Conservation (phyloP, 441 rosid genomes). For the Cnidoscolus chayamansa region DNA sequence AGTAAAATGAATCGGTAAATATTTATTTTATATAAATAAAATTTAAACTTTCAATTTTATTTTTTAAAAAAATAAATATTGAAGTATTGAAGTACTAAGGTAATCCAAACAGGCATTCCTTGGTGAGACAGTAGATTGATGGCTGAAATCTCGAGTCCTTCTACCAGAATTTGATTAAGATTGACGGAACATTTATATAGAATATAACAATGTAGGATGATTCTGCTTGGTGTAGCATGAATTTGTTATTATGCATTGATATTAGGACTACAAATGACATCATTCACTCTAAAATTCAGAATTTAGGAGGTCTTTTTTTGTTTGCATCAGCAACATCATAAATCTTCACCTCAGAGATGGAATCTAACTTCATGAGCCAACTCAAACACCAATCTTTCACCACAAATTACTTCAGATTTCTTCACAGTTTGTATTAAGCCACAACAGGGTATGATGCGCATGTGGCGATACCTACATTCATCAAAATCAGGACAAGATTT, state of each 20-base stretch:
- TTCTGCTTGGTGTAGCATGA: too few relatives aligned
- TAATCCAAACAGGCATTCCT: too few relatives aligned
- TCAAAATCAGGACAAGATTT: conserved; percentile 12
- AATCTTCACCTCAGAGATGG: background rate
- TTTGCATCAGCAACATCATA: background rate
- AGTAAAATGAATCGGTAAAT: too few relatives aligned
- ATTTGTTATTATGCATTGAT: too few relatives aligned
- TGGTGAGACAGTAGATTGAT: too few relatives aligned
- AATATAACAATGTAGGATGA: too few relatives aligned
- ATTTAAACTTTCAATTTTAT: too few relatives aligned
- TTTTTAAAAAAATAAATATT: too few relatives aligned
- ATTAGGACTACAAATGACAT: background rate
- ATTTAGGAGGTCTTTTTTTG: conserved; percentile 16
- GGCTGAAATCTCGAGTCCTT: too few relatives aligned
- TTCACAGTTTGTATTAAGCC: conserved; percentile 40
- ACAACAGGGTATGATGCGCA: conserved; percentile 91
- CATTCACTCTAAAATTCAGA: background rate
- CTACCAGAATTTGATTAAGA: background rate
- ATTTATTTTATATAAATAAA: too few relatives aligned
- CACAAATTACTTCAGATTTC: conserved; percentile 11
- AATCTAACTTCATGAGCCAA: background rate
- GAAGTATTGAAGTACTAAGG: too few relatives aligned
- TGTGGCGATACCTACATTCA: conserved; percentile 69
- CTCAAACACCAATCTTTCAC: background rate
- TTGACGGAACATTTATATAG: too few relatives aligned